phyloP scores from a whole-genome alignment of 305 asterid genomes.

The Fraxinus dipetala region DNA sequence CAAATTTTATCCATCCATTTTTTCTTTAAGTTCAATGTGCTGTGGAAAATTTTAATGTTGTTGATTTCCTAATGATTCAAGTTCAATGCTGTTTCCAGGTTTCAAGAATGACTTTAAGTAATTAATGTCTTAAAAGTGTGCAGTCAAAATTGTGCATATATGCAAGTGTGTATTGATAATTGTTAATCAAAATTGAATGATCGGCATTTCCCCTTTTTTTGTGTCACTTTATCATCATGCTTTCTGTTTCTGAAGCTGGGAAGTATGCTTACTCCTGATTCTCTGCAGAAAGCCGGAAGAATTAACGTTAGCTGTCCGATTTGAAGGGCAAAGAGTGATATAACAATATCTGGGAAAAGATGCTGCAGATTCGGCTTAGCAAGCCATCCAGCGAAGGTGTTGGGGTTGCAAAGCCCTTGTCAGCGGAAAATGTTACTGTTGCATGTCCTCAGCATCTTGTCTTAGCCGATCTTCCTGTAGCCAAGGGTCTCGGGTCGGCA shows the following conservation, averaged over 20 bases:
- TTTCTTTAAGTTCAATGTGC: neutral
- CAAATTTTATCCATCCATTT: neutral
- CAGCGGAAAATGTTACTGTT: slow-evolving; percentile 64
- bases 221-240: neutral
- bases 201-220: too few relatives aligned
- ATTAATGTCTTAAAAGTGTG: neutral
- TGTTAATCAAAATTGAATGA: neutral
- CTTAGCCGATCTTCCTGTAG: slow-evolving; percentile 89
- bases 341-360: slow-evolving; percentile 29
- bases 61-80: neutral
- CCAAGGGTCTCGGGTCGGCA: slow-evolving; percentile 70
- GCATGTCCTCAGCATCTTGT: slow-evolving; percentile 94
- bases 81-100: neutral
- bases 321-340: slow-evolving; percentile 13
- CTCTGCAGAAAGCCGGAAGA: slow-evolving; percentile 22
- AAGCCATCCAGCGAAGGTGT: slow-evolving; percentile 69
- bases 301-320: slow-evolving; percentile 6
- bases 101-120: neutral
- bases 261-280: neutral
- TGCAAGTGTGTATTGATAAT: neutral
- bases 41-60: neutral
- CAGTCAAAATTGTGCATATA: neutral
- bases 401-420: slow-evolving; percentile 50
- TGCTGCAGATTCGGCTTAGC: slow-evolving; percentile 89
- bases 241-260: slow-evolving; percentile 6